These are phyloP conservation scores for Gigaspora rosea DNA, from an alignment of 192 early-diverging fungal genomes.

Conservation along the genomic window DNA sequence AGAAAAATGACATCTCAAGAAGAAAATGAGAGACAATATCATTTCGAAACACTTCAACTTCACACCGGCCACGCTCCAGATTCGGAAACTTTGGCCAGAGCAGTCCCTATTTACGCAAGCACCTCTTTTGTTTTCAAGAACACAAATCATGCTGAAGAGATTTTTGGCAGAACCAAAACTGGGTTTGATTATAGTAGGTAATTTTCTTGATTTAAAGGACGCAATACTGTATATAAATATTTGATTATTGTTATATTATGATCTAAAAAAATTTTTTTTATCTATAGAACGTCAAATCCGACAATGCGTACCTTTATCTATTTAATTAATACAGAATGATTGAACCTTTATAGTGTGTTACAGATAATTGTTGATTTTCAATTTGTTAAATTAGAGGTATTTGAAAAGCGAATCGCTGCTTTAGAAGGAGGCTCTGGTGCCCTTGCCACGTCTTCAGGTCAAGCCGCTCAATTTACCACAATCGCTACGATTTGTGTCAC, in stretches of 20 bases:
- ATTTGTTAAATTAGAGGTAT: constrained; percentile 56
- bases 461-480: constrained; percentile 86
- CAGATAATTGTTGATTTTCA: not conserved
- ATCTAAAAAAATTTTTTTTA: not conserved
- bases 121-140: constrained; percentile 83
- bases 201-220: not conserved
- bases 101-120: constrained; percentile 91
- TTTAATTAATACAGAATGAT: not conserved
- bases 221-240: not conserved
- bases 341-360: not conserved
- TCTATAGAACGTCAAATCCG: not conserved
- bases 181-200: constrained; percentile 90
- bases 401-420: constrained; percentile 91
- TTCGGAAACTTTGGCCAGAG: constrained; percentile 72
- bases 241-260: not conserved
- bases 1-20: no score
- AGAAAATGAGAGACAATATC: constrained; percentile 37
- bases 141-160: constrained; percentile 76
- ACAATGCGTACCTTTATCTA: not conserved
- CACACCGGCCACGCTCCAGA: constrained; percentile 78
- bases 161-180: constrained; percentile 73
- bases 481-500: constrained; percentile 73
- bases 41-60: constrained; percentile 90
- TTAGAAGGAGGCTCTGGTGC: constrained; percentile 86
- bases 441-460: constrained; percentile 61